A percentile compares a stretch with the other conserved stretches of the same genome.
Evolutionary conservation across 768 basidiomycete species (phyloP).

Genomic region (Neoboletus magnificus): DNA sequence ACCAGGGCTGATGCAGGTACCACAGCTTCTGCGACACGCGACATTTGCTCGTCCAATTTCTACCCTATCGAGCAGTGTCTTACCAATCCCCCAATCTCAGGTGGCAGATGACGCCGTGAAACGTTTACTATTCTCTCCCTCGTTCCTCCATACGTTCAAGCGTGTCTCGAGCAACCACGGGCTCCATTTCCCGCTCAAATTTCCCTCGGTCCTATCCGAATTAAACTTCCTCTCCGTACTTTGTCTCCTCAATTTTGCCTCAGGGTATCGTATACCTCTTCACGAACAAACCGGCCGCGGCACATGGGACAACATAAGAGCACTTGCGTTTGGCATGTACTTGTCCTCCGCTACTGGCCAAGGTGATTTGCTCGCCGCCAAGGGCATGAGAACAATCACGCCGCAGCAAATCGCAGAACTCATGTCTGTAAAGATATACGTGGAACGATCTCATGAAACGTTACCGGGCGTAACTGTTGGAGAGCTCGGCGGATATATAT

Average conservation of each 20-base stretch:
- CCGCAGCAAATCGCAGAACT: slow-evolving; percentile 65
- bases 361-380: slow-evolving; percentile 58
- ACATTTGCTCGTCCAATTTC: not conserved
- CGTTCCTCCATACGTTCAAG: slow-evolving; percentile 60
- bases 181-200: slow-evolving; percentile 73
- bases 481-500: slow-evolving; percentile 69
- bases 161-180: slow-evolving; percentile 66
- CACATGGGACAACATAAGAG: slow-evolving; percentile 80
- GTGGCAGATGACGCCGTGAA: slow-evolving; percentile 56
- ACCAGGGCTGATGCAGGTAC: not conserved
- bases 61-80: not conserved
- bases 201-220: slow-evolving; percentile 68
- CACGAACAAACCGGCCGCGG: slow-evolving; percentile 73
- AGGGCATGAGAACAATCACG: slow-evolving; percentile 56
- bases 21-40: not conserved
- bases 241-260: slow-evolving; percentile 79
- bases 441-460: slow-evolving; percentile 65
- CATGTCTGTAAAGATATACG: slow-evolving; percentile 65
- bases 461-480: slow-evolving; percentile 72
- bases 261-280: slow-evolving; percentile 73
- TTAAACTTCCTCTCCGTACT: slow-evolving; percentile 79
- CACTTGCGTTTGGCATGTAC: slow-evolving; percentile 69
- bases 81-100: slow-evolving; percentile 35
- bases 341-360: slow-evolving; percentile 58
- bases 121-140: slow-evolving; percentile 59